Conservation (phyloP, 2,329 filamentous ascomycete genomes). For the Penicillium vulpinum region DNA sequence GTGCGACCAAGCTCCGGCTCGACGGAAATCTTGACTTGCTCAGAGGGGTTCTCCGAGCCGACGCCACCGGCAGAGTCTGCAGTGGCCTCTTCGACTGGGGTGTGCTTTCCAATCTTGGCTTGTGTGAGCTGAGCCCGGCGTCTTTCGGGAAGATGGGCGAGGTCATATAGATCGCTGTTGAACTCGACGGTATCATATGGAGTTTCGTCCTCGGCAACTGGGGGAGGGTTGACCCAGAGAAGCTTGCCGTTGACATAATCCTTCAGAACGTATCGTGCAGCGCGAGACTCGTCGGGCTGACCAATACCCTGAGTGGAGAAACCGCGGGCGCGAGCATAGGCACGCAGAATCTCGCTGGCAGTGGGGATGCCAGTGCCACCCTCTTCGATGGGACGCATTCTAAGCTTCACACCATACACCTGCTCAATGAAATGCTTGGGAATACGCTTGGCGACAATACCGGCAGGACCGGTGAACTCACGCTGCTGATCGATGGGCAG, state of each 20-base stretch:
- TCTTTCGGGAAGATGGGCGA: slow-evolving; percentile 77
- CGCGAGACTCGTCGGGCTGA: slow-evolving; percentile 89
- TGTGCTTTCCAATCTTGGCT: slow-evolving; percentile 48
- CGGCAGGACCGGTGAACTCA: slow-evolving; percentile 84
- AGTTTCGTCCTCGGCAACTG: slow-evolving; percentile 43
- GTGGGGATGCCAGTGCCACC: slow-evolving; percentile 87
- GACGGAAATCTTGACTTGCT: slow-evolving; percentile 20
- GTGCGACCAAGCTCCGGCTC: slow-evolving; percentile 63
- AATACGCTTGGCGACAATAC: slow-evolving; percentile 79
- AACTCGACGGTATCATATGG: slow-evolving; percentile 71
- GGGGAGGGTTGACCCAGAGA: slow-evolving; percentile 86
- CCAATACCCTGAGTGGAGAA: slow-evolving; percentile 88
- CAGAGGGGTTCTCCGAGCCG: slow-evolving; percentile 26
- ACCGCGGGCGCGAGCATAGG: slow-evolving; percentile 85
- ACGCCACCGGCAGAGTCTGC: slow-evolving; percentile 30
- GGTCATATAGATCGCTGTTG: slow-evolving; percentile 86
- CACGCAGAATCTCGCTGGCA: slow-evolving; percentile 76
- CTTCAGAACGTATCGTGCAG: slow-evolving; percentile 85
- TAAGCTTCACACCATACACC: slow-evolving; percentile 88
- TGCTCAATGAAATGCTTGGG: slow-evolving; percentile 88
- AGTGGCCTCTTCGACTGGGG: slow-evolving; percentile 24
- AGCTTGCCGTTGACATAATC: slow-evolving; percentile 98
- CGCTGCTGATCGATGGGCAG: slow-evolving; percentile 94
- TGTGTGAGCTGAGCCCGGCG: slow-evolving; percentile 62
- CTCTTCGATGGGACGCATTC: slow-evolving; percentile 78